Base-by-base conservation (phyloP, 2,329 filamentous ascomycete species). In the Cytospora piceae region DNA sequence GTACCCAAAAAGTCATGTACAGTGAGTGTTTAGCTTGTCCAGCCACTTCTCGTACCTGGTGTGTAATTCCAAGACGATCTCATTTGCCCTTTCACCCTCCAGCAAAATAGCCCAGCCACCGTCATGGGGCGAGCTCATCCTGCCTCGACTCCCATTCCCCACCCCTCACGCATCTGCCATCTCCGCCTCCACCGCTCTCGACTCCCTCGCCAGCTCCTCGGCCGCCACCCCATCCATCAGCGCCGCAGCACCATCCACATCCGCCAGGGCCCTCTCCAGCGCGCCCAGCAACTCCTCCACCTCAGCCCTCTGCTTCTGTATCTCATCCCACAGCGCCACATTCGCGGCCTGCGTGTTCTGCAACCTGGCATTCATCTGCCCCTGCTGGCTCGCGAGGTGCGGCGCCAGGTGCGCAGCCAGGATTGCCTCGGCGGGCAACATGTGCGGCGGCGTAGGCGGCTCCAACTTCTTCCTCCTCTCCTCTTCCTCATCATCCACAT, bases 271-370 rank as follows among this genome's bases (percentile, higher is more conserved):
- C 32, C 75, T 77, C 71, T 87, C 85, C 15, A 88, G 78, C 15
- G 77, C 74, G 2, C 70, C 75, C 27, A 87, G 74, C 51, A 89
- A 76, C 24, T 73, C 75, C 62, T 81, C 82, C 42, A 87, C 82
- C 75, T 88, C 86, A 1, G 75, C 76, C 67, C 85, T 80, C 78
- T 90, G 87, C 51, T 73, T 75, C 59, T 77, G 75, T 15, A 89
- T 78, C 62, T 82, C 80, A 53, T 80, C 80, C 65, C 81, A 83
- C 22, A 88, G 76, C 7, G 75, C 77, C 17, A 83, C 82, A 72
- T 90, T 90, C 71, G 83, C 80, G 20, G 81, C 78, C 73, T 88
- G 85, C 53, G 80, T 80, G 27, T 84, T 86, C 71, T 85, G 83
- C 39, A 89, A 77, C 56, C 78, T 79, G 11, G 84, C 85, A 72